phyloP scores from a whole-genome alignment of 805 yeast species.

The Groenewaldozyma tartarivorans region DNA sequence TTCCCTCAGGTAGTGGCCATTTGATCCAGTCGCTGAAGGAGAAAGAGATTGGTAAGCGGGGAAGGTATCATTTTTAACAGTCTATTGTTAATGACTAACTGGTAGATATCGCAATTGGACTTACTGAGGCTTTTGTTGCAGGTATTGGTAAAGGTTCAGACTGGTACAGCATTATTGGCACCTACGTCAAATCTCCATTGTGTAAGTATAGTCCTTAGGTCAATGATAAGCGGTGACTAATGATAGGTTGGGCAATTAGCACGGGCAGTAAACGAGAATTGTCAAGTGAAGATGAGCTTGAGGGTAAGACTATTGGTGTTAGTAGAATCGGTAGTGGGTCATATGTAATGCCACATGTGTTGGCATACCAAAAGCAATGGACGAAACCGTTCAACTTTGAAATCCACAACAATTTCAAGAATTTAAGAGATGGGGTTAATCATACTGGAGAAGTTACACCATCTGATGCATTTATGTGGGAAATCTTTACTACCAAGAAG shows the following conservation, averaged over 20 bases:
- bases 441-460: conserved; percentile 33
- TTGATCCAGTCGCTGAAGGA: conserved; percentile 62
- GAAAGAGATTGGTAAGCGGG: conserved; percentile 39
- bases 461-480: conserved; percentile 94
- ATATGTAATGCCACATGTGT: conserved; percentile 80
- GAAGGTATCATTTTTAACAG: not conserved
- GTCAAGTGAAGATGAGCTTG: conserved; percentile 41
- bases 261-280: conserved; percentile 63
- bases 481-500: conserved; percentile 77
- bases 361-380: conserved; percentile 56
- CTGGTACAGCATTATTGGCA: conserved; percentile 59
- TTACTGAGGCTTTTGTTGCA: conserved; percentile 85
- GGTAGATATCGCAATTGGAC: conserved; percentile 64
- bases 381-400: conserved; percentile 36
- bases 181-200: conserved; percentile 78
- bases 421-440: conserved; percentile 74
- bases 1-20: conserved; percentile 82
- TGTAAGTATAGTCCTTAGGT: conserved; percentile 29
- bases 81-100: not conserved
- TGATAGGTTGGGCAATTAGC: conserved; percentile 65
- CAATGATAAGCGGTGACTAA: too few relatives aligned
- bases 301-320: conserved; percentile 62
- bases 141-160: conserved; percentile 67
- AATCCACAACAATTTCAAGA: conserved; percentile 57
- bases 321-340: conserved; percentile 82